Evolutionary conservation across 2,329 filamentous ascomycete genomes (phyloP).

Genomic region (Akanthomyces dipterigenus): DNA sequence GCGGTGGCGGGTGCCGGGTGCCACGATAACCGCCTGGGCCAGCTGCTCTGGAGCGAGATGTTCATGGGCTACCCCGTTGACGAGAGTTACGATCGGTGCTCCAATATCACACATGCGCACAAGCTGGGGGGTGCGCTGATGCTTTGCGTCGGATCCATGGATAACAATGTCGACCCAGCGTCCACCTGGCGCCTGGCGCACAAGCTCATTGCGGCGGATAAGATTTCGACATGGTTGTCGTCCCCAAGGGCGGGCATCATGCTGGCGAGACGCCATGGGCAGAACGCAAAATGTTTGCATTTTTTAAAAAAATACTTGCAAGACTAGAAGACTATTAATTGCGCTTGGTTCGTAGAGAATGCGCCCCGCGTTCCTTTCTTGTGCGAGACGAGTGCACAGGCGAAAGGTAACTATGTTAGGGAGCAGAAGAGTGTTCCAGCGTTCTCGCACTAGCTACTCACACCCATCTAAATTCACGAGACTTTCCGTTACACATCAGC

Average conservation of each 20-base stretch:
- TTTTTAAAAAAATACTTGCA: conserved; percentile 6
- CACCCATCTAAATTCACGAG: no score
- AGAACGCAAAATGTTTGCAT: conserved; percentile 1
- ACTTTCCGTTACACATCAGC: no score
- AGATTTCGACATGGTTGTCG: conserved; percentile 23
- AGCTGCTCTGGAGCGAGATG: conserved; percentile 26
- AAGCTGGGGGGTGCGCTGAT: conserved; percentile 23
- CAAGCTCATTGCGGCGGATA: conserved; percentile 21
- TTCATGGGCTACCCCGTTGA: conserved; percentile 28
- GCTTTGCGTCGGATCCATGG: conserved; percentile 23
- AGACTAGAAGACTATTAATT: no score
- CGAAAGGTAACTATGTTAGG: no score
- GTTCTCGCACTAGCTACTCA: no score
- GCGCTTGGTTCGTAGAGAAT: no score
- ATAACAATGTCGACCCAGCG: conserved; percentile 24
- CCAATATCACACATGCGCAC: conserved; percentile 22
- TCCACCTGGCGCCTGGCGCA: conserved; percentile 24
- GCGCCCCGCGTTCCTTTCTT: no score
- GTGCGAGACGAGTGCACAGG: no score
- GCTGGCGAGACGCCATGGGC: not conserved
- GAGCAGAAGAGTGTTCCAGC: no score
- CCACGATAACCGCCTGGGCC: conserved; percentile 27
- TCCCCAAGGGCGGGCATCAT: conserved; percentile 15
- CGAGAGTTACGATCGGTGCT: conserved; percentile 21
- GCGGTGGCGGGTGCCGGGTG: conserved; percentile 23